These are phyloP conservation scores for Polyporus tsugae DNA, from an alignment of 1,284 basidiomycete species.

Conservation along the genomic window DNA sequence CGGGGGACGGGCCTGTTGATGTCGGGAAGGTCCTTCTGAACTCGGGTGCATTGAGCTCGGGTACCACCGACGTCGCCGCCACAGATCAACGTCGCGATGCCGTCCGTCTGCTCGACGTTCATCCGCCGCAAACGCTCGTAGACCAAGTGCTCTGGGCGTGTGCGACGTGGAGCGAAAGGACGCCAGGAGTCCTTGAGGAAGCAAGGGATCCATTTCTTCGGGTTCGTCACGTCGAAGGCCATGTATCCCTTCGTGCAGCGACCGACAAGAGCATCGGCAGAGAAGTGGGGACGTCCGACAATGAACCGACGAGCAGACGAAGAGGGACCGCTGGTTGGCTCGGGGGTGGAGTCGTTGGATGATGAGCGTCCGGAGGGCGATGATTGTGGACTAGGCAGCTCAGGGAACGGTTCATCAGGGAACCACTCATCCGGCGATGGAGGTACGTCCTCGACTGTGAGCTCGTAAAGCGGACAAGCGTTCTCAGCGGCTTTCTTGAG, in stretches of 20 bases:
- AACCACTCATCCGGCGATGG: not conserved
- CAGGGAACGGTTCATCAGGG: not conserved
- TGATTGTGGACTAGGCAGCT: no score
- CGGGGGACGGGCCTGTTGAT: slow-evolving; percentile 3
- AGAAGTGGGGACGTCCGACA: slow-evolving; percentile 14
- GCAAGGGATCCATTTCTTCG: not conserved
- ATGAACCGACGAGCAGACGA: slow-evolving; percentile 2
- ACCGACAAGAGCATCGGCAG: slow-evolving; percentile 13
- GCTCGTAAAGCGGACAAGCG: slow-evolving; percentile 1
- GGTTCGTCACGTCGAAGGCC: slow-evolving; percentile 11
- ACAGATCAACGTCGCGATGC: slow-evolving; percentile 17
- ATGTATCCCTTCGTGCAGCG: slow-evolving; percentile 19
- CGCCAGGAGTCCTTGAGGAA: slow-evolving; percentile 27
- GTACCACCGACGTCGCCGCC: slow-evolving; percentile 23
- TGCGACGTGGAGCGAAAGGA: slow-evolving; percentile 3
- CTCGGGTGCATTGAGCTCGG: slow-evolving; percentile 4
- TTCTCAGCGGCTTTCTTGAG: not conserved
- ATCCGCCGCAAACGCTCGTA: slow-evolving; percentile 6
- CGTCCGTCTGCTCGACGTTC: not conserved
- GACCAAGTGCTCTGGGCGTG: slow-evolving; percentile 19
- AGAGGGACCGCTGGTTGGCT: not conserved
- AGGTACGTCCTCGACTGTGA: not conserved
- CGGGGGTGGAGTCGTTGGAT: not conserved
- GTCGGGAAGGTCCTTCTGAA: slow-evolving; percentile 6
- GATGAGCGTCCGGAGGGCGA: not conserved